Conservation (phyloP, 2,329 filamentous ascomycete genomes). For the Xylaria multiplex region DNA sequence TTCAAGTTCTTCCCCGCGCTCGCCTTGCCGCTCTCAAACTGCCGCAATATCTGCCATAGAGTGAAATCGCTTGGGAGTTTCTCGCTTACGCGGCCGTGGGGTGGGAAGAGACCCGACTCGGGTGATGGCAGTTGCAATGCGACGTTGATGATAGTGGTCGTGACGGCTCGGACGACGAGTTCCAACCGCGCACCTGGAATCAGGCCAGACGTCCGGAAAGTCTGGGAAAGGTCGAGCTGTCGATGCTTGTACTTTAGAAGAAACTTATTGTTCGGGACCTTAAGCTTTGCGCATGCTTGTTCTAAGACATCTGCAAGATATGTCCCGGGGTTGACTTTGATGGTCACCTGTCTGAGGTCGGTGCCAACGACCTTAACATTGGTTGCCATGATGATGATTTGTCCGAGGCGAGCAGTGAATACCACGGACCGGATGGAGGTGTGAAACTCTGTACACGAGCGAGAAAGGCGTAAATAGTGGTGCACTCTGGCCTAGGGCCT, state of each 20-base stretch:
- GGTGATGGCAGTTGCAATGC: constrained; percentile 85
- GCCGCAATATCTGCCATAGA: constrained; percentile 87
- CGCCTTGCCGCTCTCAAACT: constrained; percentile 83
- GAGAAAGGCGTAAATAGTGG: background rate
- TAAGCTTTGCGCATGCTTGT: constrained; percentile 87
- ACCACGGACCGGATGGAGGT: background rate
- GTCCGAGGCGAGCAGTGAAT: background rate
- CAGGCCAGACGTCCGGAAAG: constrained; percentile 85
- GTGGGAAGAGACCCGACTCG: constrained; percentile 68
- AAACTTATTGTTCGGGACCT: constrained; percentile 76
- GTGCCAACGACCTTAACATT: constrained; percentile 89
- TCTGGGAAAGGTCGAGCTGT: constrained; percentile 82
- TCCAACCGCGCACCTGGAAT: constrained; percentile 89
- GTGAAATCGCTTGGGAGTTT: constrained; percentile 90
- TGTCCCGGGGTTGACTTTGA: constrained; percentile 85
- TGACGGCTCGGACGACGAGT: constrained; percentile 86
- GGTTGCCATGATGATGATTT: constrained; percentile 71
- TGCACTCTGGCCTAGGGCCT: background rate
- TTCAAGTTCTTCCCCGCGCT: constrained; percentile 73
- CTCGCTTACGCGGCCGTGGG: constrained; percentile 76
- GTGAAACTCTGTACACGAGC: background rate
- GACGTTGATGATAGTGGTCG: constrained; percentile 85
- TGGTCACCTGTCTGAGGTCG: constrained; percentile 76
- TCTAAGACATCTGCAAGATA: constrained; percentile 86
- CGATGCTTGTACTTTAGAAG: constrained; percentile 91